Evolutionary conservation across 148 eudicot genomes (phyloP).

Genomic region (Talinum fruticosum): DNA sequence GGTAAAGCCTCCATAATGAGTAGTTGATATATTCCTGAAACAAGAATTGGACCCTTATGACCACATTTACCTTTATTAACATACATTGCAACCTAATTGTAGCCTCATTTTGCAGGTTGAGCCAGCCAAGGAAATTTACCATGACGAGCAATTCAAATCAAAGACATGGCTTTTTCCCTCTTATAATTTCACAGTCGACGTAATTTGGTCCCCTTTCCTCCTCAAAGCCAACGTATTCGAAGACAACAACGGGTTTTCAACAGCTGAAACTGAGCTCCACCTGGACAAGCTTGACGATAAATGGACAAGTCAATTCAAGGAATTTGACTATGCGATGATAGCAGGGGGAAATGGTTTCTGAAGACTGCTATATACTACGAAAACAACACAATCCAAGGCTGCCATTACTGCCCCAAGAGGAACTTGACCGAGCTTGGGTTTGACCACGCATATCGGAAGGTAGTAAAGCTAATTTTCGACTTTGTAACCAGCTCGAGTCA

Average conservation of each 20-base stretch:
- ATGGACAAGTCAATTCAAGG: constrained; percentile 51
- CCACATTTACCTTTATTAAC: too few relatives aligned
- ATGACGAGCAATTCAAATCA: constrained; percentile 53
- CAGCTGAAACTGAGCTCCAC: constrained; percentile 50
- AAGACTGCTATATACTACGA: constrained; percentile 66
- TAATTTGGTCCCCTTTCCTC: constrained; percentile 78
- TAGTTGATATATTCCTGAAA: too few relatives aligned
- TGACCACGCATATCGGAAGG: constrained; percentile 50
- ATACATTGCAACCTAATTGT: not conserved
- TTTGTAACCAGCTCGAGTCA: constrained; percentile 40
- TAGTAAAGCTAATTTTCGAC: constrained; percentile 30
- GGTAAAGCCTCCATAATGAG: too few relatives aligned
- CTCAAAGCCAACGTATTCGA: constrained; percentile 56
- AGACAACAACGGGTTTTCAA: constrained; percentile 54
- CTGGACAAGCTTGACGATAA: constrained; percentile 60
- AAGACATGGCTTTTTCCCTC: constrained; percentile 65
- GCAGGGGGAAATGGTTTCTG: constrained; percentile 70
- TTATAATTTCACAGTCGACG: constrained; percentile 60
- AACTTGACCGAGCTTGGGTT: constrained; percentile 68
- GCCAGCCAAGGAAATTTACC: constrained; percentile 59
- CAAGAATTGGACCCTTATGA: too few relatives aligned
- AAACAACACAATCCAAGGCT: constrained; percentile 49
- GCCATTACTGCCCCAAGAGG: constrained; percentile 55
- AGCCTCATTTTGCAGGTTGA: constrained; percentile 48
- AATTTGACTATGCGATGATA: constrained; percentile 53